A percentile compares a stretch with the other conserved stretches of the same genome.
These are phyloP conservation scores for Pulicaria dysenterica DNA, from an alignment of 129 eudicot species.

Conservation along the genomic window DNA sequence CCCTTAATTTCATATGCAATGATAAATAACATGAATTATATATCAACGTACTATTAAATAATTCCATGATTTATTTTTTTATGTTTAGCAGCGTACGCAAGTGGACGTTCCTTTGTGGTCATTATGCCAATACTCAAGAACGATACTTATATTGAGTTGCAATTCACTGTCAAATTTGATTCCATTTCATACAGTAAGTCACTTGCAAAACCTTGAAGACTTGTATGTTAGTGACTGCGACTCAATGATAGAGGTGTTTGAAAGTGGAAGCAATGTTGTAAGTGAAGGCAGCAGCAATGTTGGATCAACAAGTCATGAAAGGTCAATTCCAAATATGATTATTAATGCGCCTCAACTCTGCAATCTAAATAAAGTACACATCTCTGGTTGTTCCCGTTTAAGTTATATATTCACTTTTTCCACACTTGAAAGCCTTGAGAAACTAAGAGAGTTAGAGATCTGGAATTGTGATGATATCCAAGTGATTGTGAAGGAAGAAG, in stretches of 20 bases:
- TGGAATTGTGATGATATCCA: background rate
- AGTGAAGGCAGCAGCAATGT: background rate
- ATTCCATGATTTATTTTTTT: too few species aligned
- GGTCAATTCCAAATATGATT: too few species aligned
- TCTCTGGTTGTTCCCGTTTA: background rate
- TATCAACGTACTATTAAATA: too few species aligned
- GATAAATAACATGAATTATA: too few species aligned
- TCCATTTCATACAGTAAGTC: background rate
- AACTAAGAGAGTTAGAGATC: background rate
- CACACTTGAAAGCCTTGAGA: background rate
- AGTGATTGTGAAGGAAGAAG: background rate
- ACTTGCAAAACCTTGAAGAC: background rate
- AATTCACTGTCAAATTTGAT: background rate
- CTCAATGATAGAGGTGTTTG: background rate
- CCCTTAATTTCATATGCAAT: too few species aligned
- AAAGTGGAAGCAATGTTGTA: background rate
- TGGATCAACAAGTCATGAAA: background rate
- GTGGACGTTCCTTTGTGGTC: too few species aligned
- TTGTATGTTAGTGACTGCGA: background rate
- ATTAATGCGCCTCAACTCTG: background rate
- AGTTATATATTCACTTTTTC: background rate
- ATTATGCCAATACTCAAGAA: too few species aligned
- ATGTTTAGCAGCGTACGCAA: too few species aligned
- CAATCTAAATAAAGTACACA: background rate
- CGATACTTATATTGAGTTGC: background rate